phyloP scores from a whole-genome alignment of 2,329 filamentous ascomycete genomes.

The Aspergillus clavatus region DNA sequence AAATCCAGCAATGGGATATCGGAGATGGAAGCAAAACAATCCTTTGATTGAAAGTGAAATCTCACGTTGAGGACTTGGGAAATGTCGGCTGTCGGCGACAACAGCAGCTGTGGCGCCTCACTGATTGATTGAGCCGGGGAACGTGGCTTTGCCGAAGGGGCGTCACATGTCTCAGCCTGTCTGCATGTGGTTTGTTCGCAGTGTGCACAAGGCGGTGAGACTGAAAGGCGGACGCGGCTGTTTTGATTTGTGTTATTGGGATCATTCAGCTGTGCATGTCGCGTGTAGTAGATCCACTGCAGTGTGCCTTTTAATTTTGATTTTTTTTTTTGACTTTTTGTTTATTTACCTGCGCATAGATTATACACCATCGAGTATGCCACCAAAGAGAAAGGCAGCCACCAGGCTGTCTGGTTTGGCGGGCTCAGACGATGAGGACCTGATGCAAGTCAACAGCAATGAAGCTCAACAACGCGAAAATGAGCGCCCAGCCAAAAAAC shows the following conservation, averaged over 20 bases:
- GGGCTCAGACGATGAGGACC: conserved; percentile 45
- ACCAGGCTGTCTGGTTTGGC: conserved; percentile 44
- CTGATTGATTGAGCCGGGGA: conserved; percentile 2
- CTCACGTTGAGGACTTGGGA: neutral
- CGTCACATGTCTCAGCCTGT: conserved; percentile 21
- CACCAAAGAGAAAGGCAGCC: conserved; percentile 39
- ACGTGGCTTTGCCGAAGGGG: conserved; percentile 15
- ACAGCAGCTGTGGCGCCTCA: conserved; percentile 17
- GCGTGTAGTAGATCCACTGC: conserved; percentile 1
- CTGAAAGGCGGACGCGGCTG: neutral
- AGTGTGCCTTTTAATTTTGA: neutral
- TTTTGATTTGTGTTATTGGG: neutral
- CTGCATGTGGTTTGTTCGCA: conserved; percentile 14
- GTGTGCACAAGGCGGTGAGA: conserved; percentile 3
- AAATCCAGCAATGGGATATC: conserved; percentile 9
- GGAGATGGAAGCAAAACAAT: conserved; percentile 6
- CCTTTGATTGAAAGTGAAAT: neutral
- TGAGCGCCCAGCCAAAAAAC: conserved; percentile 36
- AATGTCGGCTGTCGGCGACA: conserved; percentile 11
- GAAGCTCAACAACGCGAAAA: conserved; percentile 26
- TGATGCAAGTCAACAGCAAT: conserved; percentile 29
- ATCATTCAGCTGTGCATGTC: neutral
- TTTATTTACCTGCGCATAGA: neutral
- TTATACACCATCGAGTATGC: conserved; percentile 23
- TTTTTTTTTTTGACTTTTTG: too few relatives aligned